Percentiles rank a stretch among this genome's conserved stretches.
phyloP scores from a whole-genome alignment of 352 stramenopile species.

The Phytophthora macrochlamydospora region DNA sequence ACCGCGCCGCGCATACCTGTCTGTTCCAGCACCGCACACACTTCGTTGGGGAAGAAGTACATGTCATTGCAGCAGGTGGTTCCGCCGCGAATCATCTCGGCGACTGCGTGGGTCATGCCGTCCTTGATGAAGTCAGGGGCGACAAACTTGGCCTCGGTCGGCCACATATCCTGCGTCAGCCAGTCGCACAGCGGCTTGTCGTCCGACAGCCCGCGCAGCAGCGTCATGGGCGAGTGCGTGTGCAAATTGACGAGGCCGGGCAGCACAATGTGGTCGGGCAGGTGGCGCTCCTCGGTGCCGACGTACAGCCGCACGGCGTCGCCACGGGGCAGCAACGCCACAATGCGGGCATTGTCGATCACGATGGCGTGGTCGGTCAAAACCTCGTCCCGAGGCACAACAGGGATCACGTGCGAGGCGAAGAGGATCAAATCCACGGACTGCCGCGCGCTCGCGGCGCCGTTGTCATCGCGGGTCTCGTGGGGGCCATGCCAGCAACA shows the following conservation, averaged over 20 bases:
- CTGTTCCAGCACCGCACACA: slow-evolving; percentile 56
- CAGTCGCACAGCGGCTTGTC: slow-evolving; percentile 88
- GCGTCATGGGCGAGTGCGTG: slow-evolving; percentile 87
- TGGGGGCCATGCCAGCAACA: slow-evolving; percentile 25
- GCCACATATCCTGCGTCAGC: slow-evolving; percentile 88
- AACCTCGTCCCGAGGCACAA: slow-evolving; percentile 75
- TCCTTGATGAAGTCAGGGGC: slow-evolving; percentile 71
- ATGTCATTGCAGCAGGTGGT: slow-evolving; percentile 93
- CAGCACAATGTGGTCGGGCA: slow-evolving; percentile 75
- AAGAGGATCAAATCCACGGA: slow-evolving; percentile 77
- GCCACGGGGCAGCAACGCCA: slow-evolving; percentile 70
- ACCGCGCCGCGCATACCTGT: slow-evolving; percentile 77
- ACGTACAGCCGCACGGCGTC: slow-evolving; percentile 61
- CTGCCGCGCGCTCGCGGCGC: slow-evolving; percentile 22
- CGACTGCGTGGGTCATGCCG: slow-evolving; percentile 74
- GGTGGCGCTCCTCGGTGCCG: slow-evolving; percentile 43
- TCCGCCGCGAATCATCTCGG: slow-evolving; percentile 90
- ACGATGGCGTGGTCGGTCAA: slow-evolving; percentile 81
- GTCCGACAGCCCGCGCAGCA: slow-evolving; percentile 86
- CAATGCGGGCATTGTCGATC: slow-evolving; percentile 67
- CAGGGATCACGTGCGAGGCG: slow-evolving; percentile 79
- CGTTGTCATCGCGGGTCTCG: slow-evolving; percentile 12
- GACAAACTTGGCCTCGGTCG: slow-evolving; percentile 81
- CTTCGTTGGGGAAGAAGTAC: slow-evolving; percentile 86
- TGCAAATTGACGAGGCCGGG: slow-evolving; percentile 89